Evolutionary conservation across 208 protist species (phyloP).

Genomic region (Endotrypanum monterogeii): DNA sequence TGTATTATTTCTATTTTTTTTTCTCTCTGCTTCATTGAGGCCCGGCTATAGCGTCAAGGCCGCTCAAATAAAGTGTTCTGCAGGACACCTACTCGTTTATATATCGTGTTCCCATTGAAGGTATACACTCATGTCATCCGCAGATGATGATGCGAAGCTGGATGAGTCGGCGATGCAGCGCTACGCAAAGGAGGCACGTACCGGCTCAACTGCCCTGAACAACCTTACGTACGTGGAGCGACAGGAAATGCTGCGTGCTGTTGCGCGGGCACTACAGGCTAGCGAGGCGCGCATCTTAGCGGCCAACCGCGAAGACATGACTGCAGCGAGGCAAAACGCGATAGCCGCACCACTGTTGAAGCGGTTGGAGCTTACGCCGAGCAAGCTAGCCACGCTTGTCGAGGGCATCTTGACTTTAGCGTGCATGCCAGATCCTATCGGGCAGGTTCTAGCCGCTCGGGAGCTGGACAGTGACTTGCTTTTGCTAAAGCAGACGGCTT

Average conservation of each 20-base stretch:
- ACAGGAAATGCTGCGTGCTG: constrained; percentile 47
- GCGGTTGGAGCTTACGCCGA: constrained; percentile 63
- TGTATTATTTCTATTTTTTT: too few relatives aligned
- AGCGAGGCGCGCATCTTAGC: constrained; percentile 49
- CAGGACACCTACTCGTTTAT: neutral
- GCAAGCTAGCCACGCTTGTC: constrained; percentile 60
- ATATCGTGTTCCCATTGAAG: neutral
- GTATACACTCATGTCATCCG: constrained; percentile 1
- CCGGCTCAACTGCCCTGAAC: constrained; percentile 47
- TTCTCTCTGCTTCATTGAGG: neutral
- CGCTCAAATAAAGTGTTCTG: neutral
- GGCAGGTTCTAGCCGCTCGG: constrained; percentile 43
- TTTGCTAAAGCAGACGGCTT: constrained; percentile 72
- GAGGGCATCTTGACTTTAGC: constrained; percentile 59
- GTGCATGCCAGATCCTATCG: constrained; percentile 50
- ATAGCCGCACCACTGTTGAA: constrained; percentile 41
- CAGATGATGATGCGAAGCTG: neutral
- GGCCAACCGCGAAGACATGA: constrained; percentile 78
- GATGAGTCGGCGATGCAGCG: constrained; percentile 18
- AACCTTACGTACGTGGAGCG: constrained; percentile 34
- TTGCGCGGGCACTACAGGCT: constrained; percentile 55
- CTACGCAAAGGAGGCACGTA: constrained; percentile 62
- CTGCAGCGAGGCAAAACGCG: constrained; percentile 36
- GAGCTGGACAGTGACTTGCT: constrained; percentile 76
- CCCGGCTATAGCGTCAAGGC: neutral